A percentile compares a stretch with the other conserved stretches of the same genome.
Evolutionary conservation across 2,329 filamentous ascomycete species (phyloP).

Genomic region (Penicillium sp.): DNA sequence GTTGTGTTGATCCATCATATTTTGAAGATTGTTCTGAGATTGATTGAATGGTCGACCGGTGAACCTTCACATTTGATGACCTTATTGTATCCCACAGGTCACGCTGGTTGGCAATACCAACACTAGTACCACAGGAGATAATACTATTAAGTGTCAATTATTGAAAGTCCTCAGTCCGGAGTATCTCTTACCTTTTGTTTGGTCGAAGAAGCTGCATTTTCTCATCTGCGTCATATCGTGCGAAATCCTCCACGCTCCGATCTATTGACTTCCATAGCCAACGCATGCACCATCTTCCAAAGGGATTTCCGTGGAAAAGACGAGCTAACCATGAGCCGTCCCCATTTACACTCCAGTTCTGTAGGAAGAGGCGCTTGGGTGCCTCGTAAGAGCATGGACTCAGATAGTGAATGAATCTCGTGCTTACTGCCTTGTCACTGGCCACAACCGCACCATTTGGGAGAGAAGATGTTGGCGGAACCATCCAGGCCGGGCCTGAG

Average conservation of each 20-base stretch:
- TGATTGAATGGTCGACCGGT: conserved; percentile 19
- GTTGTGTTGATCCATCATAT: neutral
- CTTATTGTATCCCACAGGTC: conserved; percentile 26
- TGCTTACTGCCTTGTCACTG: conserved; percentile 27
- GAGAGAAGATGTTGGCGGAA: conserved; percentile 18
- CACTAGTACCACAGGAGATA: conserved; percentile 19
- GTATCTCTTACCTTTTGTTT: conserved; percentile 9
- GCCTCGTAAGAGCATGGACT: conserved; percentile 17
- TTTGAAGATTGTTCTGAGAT: neutral
- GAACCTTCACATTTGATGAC: conserved; percentile 18
- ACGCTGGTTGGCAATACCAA: conserved; percentile 26
- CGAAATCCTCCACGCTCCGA: conserved; percentile 8
- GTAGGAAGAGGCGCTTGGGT: conserved; percentile 15
- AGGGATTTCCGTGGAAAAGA: conserved; percentile 20
- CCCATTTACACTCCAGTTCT: conserved; percentile 1
- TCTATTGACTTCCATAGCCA: conserved; percentile 23
- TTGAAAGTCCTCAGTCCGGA: too few species aligned
- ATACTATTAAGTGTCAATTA: conserved; percentile 9
- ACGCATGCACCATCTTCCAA: conserved; percentile 22
- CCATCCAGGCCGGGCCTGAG: conserved; percentile 26
- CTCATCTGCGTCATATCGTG: conserved; percentile 15
- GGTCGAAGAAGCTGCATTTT: conserved; percentile 25
- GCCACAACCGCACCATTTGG: conserved; percentile 16
- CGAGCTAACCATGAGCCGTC: conserved; percentile 25
- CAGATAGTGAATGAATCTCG: conserved; percentile 18